These are phyloP conservation scores for Halteria grandinella DNA, from an alignment of 73 alveolate species.

Conservation along the genomic window DNA sequence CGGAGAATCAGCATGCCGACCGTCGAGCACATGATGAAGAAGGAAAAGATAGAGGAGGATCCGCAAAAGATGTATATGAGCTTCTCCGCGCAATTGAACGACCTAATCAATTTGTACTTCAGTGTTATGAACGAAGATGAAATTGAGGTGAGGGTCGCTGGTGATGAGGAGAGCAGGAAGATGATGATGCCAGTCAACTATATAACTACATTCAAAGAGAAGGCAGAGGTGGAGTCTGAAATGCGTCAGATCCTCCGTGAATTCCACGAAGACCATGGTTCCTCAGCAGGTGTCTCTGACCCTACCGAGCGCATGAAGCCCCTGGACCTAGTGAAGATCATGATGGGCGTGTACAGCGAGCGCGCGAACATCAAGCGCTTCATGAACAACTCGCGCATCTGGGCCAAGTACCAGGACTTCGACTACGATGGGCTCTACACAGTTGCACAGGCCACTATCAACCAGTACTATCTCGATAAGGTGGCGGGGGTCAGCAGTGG, in stretches of 20 bases:
- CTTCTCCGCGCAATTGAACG: slow-evolving; percentile 50
- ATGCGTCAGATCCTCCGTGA: slow-evolving; percentile 2
- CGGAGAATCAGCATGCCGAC: slow-evolving; percentile 44
- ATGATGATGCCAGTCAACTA: slow-evolving; percentile 45
- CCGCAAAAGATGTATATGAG: slow-evolving; percentile 12
- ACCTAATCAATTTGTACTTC: slow-evolving; percentile 59
- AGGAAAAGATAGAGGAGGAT: slow-evolving; percentile 18
- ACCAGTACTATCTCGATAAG: slow-evolving; percentile 18
- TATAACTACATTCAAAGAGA: slow-evolving; percentile 22
- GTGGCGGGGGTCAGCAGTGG: background rate
- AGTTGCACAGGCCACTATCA: slow-evolving; percentile 9
- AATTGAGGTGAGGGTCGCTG: slow-evolving; percentile 63
- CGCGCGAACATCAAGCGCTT: slow-evolving; percentile 25
- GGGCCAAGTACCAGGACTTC: slow-evolving; percentile 25
- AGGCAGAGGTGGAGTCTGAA: slow-evolving; percentile 3
- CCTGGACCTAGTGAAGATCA: slow-evolving; percentile 61
- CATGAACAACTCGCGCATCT: slow-evolving; percentile 8
- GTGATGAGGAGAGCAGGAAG: slow-evolving; percentile 26
- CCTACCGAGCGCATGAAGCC: slow-evolving; percentile 3
- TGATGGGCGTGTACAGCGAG: slow-evolving; percentile 59
- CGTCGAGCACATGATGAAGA: slow-evolving; percentile 44
- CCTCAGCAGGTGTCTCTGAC: background rate
- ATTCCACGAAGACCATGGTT: slow-evolving; percentile 8
- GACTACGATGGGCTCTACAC: slow-evolving; percentile 25
- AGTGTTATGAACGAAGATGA: slow-evolving; percentile 34